phyloP scores from a whole-genome alignment of 306 rosid species.

The Glycine soja region DNA sequence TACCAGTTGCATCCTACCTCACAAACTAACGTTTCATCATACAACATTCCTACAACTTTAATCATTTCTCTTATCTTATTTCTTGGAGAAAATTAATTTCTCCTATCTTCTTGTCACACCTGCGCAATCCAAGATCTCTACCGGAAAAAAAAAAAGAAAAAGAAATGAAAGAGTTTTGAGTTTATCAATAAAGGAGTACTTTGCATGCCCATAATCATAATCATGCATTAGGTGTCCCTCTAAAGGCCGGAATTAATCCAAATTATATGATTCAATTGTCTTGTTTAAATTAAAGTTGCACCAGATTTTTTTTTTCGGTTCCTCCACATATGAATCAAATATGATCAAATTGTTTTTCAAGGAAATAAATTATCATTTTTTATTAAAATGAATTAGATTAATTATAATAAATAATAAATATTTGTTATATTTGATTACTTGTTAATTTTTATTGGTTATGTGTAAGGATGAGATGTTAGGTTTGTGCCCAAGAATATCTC shows the following conservation, averaged over 20 bases:
- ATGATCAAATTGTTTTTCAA: too few species aligned
- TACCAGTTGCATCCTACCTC: not conserved
- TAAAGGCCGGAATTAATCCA: not conserved
- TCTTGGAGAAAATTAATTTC: not conserved
- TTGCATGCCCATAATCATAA: not conserved
- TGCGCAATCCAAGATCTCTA: not conserved
- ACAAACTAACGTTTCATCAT: conserved; percentile 23
- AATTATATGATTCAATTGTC: not conserved
- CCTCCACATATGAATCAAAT: too few species aligned
- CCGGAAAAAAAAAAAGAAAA: conserved; percentile 5
- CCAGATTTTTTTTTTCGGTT: too few species aligned
- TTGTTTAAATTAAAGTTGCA: too few species aligned
- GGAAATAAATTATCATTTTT: too few species aligned
- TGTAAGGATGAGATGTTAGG: too few species aligned
- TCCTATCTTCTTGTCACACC: conserved; percentile 17
- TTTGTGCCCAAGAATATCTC: too few species aligned
- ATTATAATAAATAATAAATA: too few species aligned
- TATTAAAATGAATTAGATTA: too few species aligned
- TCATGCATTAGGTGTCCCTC: not conserved
- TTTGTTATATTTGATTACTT: too few species aligned
- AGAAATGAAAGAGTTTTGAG: not conserved
- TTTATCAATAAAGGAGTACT: conserved; percentile 20
- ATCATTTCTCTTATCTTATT: conserved; percentile 23
- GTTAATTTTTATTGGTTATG: too few species aligned
- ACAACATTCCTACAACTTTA: not conserved